A percentile compares a stretch with the other conserved stretches of the same genome.
These are phyloP conservation scores for Apiotrichum porosum DNA, from an alignment of 1,284 basidiomycete species.

Conservation along the genomic window DNA sequence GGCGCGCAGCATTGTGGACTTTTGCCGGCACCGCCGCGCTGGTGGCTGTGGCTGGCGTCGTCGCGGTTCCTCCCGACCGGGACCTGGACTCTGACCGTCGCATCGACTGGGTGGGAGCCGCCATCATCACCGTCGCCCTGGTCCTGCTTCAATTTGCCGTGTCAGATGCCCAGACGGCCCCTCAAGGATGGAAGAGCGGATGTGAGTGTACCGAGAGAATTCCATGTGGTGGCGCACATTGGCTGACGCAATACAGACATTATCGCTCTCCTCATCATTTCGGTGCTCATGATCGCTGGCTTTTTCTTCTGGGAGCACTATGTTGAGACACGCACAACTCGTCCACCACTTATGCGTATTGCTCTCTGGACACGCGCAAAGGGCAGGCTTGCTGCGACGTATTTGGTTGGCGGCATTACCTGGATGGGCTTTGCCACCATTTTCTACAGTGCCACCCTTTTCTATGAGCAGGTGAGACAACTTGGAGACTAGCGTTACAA, in stretches of 20 bases:
- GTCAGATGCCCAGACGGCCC: constrained; percentile 65
- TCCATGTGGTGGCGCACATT: neutral
- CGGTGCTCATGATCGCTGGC: constrained; percentile 56
- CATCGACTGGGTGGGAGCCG: constrained; percentile 77
- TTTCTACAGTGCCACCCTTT: constrained; percentile 41
- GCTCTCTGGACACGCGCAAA: constrained; percentile 64
- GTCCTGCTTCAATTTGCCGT: constrained; percentile 75
- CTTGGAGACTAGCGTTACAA: neutral
- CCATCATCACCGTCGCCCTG: constrained; percentile 67
- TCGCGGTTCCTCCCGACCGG: constrained; percentile 56
- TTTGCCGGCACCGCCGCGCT: constrained; percentile 55
- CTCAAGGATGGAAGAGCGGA: constrained; percentile 65
- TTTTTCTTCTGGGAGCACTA: constrained; percentile 69
- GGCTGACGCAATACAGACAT: constrained; percentile 39
- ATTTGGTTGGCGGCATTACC: constrained; percentile 63
- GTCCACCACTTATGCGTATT: constrained; percentile 65
- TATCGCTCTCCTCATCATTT: constrained; percentile 58
- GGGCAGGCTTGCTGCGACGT: constrained; percentile 63
- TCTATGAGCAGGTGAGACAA: constrained; percentile 28
- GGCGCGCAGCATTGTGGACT: constrained; percentile 62
- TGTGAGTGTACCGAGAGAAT: constrained; percentile 54
- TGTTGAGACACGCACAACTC: constrained; percentile 50
- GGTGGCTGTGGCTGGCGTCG: constrained; percentile 53
- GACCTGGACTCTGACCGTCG: constrained; percentile 53
- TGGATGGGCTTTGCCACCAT: constrained; percentile 59